Conservation (phyloP, 257 asterid species). For the Verbascum thapsus region DNA sequence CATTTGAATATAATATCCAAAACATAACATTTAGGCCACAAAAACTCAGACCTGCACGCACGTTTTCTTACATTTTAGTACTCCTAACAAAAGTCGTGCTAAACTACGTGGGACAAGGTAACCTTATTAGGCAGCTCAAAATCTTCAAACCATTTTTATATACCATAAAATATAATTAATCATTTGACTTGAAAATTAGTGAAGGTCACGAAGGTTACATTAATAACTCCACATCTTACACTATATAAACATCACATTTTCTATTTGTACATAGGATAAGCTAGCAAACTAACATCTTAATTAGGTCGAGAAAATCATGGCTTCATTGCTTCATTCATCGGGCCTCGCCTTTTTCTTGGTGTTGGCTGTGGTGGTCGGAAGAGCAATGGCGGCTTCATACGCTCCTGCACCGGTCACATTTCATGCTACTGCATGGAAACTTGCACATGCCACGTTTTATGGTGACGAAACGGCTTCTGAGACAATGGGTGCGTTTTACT, state of each 20-base stretch:
- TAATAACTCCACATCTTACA: slow-evolving; percentile 6
- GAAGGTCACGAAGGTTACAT: slow-evolving; percentile 43
- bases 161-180: background rate
- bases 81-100: background rate
- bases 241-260: slow-evolving; percentile 39
- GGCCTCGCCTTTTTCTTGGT: slow-evolving; percentile 38
- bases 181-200: slow-evolving; percentile 39
- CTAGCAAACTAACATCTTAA: background rate
- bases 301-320: slow-evolving; percentile 35
- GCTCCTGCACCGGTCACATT: slow-evolving; percentile 32
- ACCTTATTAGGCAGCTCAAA: background rate
- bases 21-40: slow-evolving; percentile 23
- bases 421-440: slow-evolving; percentile 46
- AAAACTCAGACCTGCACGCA: slow-evolving; percentile 34
- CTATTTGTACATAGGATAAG: slow-evolving; percentile 29
- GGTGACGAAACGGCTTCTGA: slow-evolving; percentile 70
- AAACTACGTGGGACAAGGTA: slow-evolving; percentile 17
- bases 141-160: background rate
- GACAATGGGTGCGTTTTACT: slow-evolving; percentile 51
- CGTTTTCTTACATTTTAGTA: slow-evolving; percentile 33
- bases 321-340: slow-evolving; percentile 35
- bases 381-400: slow-evolving; percentile 39
- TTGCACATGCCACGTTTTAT: slow-evolving; percentile 68
- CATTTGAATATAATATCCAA: background rate
- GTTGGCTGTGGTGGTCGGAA: slow-evolving; percentile 22